phyloP scores from a whole-genome alignment of 768 basidiomycete species.

The Hypholoma fasciculare region DNA sequence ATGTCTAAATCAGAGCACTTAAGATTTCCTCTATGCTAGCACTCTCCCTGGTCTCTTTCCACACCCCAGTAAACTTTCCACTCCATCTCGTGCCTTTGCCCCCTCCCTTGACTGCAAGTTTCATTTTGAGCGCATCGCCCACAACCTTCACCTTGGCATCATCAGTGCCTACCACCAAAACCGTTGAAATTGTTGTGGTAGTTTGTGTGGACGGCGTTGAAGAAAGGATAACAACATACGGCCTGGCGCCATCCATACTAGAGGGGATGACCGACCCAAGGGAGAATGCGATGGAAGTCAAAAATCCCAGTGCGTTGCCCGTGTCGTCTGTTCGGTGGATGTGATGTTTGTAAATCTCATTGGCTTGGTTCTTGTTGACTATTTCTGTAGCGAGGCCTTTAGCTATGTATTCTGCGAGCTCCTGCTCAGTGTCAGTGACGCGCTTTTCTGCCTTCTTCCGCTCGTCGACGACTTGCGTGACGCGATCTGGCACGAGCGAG shows the following conservation, averaged over 20 bases:
- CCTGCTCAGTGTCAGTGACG: conserved; percentile 65
- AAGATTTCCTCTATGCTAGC: conserved; percentile 39
- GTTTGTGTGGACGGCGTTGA: conserved; percentile 65
- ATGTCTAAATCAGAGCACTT: conserved; percentile 16
- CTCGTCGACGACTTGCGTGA: conserved; percentile 65
- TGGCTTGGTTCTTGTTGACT: conserved; percentile 15
- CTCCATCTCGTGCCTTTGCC: conserved; percentile 79
- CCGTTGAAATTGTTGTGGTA: conserved; percentile 45
- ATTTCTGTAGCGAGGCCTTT: conserved; percentile 30
- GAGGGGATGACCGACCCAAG: conserved; percentile 30
- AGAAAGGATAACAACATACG: conserved; percentile 54
- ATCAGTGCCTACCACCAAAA: conserved; percentile 62
- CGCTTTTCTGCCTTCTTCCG: conserved; percentile 69
- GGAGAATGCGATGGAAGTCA: conserved; percentile 56
- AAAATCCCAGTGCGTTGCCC: conserved; percentile 54
- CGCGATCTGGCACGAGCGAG: conserved; percentile 66
- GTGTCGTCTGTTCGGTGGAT: conserved; percentile 65
- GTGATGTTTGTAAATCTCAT: conserved; percentile 42
- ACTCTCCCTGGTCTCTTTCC: conserved; percentile 52
- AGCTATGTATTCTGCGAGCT: conserved; percentile 57
- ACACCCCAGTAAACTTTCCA: conserved; percentile 68
- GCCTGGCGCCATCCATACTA: conserved; percentile 18
- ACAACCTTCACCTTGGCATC: conserved; percentile 58
- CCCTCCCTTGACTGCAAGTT: conserved; percentile 70
- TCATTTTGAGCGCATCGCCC: conserved; percentile 58